Base-by-base conservation (phyloP, 352 stramenopile genomes). In the Synura sp. region DNA sequence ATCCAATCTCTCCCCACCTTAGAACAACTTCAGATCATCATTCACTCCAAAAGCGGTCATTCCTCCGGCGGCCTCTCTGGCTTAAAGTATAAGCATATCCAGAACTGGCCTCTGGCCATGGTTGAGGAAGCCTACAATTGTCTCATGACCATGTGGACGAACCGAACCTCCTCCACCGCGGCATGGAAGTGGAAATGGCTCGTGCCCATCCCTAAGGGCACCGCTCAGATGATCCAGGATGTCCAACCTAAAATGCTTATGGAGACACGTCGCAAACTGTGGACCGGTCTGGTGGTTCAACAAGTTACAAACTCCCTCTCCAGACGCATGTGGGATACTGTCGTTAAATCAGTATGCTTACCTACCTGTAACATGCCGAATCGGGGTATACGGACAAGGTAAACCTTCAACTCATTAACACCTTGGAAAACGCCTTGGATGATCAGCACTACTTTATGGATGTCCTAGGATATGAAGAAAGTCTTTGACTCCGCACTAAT, bases 71-170 rank as follows among this genome's bases (percentile, higher is more conserved):
- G 57, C 9, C 57, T 31, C 5, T 29, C 57, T 12, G 57, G 57
- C 5, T 41, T 25, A 22, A 71, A 22, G 3, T 71, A 71, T 31
- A 22, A 71, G 25, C 33, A 22, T 36, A 31, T 71, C 5, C 33
- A 71, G 57, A 71, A 41, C 25, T 71, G 57, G 19, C 19, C 49
- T 25, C 19, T 15, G 49, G 49, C 49, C 49, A 63, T 63, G 49
- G 29, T 63, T 63, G 49, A 63, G 49, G 49, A 63, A 63, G 49
- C 49, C 14, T 63, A 63, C 49, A 63, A 63, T 63, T 63, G 49
- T 63, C 49, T 63, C 14, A 22, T 63, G 12, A 12, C 29, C 49
- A 63, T 63, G 49, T 63, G 49, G 49, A 63, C 49, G 12, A 63
- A 63, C 49, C 49, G 29, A 63, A 63, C 49, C 49, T 63, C 49